Conservation (phyloP, 2,329 filamentous ascomycete genomes). For the Grosmannia penicillata region DNA sequence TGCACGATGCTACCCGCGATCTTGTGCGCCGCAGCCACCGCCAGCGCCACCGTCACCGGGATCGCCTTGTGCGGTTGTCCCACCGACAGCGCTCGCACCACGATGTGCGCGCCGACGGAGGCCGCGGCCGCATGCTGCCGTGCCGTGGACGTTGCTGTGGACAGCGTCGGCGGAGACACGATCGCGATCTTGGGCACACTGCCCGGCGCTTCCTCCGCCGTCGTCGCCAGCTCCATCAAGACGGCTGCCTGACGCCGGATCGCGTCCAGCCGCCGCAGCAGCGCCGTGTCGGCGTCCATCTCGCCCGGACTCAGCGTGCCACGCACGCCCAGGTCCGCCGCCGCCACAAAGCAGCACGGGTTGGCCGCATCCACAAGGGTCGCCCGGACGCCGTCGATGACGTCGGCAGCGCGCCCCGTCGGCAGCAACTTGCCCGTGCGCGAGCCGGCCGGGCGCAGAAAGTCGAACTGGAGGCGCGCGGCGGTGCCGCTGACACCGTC, state of each 20-base stretch:
- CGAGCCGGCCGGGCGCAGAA: slow-evolving; percentile 24
- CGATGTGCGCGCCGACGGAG: slow-evolving; percentile 26
- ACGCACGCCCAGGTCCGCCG: slow-evolving; percentile 16
- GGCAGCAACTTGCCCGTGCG: slow-evolving; percentile 24
- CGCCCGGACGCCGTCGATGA: slow-evolving; percentile 16
- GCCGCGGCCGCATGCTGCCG: too few relatives aligned
- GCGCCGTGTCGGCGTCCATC: slow-evolving; percentile 17
- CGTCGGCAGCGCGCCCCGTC: slow-evolving; percentile 21
- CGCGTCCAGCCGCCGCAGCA: slow-evolving; percentile 19
- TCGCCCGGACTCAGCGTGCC: slow-evolving; percentile 10
- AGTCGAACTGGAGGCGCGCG: slow-evolving; percentile 21
- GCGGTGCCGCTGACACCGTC: slow-evolving; percentile 24
- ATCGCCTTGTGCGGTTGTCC: slow-evolving; percentile 28
- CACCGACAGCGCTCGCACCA: slow-evolving; percentile 31
- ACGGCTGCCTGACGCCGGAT: slow-evolving; percentile 22
- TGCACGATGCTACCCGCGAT: not conserved
- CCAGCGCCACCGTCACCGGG: slow-evolving; percentile 24
- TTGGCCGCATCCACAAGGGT: slow-evolving; percentile 26
- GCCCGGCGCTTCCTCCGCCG: slow-evolving; percentile 15
- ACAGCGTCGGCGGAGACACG: slow-evolving; percentile 20
- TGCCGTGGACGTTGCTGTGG: too few relatives aligned
- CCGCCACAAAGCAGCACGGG: slow-evolving; percentile 24
- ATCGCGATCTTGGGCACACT: slow-evolving; percentile 31
- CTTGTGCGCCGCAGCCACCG: not conserved
- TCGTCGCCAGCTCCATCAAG: slow-evolving; percentile 21